These are phyloP conservation scores for Bocquillonia castaneifolia DNA, from an alignment of 441 rosid genomes.

Conservation along the genomic window DNA sequence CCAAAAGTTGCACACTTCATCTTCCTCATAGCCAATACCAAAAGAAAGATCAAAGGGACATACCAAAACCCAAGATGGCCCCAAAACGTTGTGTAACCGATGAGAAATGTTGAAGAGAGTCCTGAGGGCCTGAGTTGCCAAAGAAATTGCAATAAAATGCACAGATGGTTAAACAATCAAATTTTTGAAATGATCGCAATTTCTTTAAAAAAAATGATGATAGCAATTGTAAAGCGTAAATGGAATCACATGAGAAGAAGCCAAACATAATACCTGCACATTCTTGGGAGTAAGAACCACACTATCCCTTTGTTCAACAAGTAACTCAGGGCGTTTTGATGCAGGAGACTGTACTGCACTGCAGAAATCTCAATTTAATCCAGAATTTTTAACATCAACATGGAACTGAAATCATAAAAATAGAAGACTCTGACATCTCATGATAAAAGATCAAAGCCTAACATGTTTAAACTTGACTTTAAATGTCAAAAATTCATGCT, in stretches of 20 bases:
- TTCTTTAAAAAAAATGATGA: conserved; percentile 1
- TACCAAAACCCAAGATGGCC: conserved; percentile 99
- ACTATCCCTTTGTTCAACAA: conserved; percentile 69
- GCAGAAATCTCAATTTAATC: conserved; percentile 51
- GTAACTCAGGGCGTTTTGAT: conserved; percentile 72
- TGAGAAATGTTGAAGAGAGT: conserved; percentile 97
- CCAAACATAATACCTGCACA: conserved; percentile 70
- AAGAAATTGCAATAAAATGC: conserved; percentile 26
- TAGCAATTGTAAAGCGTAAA: conserved; percentile 4
- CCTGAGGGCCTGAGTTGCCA: conserved; percentile 68
- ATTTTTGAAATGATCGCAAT: neutral
- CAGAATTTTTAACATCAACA: conserved; percentile 25
- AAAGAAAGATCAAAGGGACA: conserved; percentile 33
- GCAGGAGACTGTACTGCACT: conserved; percentile 65
- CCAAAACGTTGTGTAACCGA: conserved; percentile 90
- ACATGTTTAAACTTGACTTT: neutral
- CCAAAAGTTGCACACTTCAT: conserved; percentile 8
- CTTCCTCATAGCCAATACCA: conserved; percentile 19
- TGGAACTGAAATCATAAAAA: conserved; percentile 3
- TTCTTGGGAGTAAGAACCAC: conserved; percentile 87
- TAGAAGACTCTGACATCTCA: neutral
- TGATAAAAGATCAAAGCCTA: neutral
- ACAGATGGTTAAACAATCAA: conserved; percentile 21
- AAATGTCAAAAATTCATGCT: neutral
- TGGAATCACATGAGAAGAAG: conserved; percentile 5